Conservation (phyloP, 164 flowering plant species). For the Vitis rotundifolia region DNA sequence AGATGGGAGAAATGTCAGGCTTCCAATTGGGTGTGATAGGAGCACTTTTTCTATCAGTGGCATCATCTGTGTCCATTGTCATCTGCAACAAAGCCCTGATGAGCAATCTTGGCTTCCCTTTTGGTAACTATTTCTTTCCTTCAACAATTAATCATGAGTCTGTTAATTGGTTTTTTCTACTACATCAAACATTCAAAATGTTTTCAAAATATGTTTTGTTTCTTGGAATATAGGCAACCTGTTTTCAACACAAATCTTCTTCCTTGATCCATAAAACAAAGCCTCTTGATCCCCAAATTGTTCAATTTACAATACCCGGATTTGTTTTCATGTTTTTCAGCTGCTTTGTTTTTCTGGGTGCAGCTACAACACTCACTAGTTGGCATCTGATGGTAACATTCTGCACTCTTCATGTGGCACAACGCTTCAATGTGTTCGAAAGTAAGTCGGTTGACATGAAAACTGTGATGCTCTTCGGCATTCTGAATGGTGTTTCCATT, state of each 20-base stretch:
- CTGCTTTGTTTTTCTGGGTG: not conserved
- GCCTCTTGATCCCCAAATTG: not conserved
- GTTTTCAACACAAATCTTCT: not conserved
- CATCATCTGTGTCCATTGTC: conserved; percentile 92
- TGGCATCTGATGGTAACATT: conserved; percentile 99
- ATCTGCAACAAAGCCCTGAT: conserved; percentile 89
- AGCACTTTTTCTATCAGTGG: conserved; percentile 83
- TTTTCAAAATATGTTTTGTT: too few relatives aligned
- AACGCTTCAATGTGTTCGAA: conserved; percentile 78
- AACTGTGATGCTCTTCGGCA: conserved; percentile 85
- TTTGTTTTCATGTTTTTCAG: not conserved
- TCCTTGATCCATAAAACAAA: not conserved
- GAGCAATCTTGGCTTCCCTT: conserved; percentile 89
- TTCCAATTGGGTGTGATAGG: conserved; percentile 81
- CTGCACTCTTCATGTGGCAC: conserved; percentile 87
- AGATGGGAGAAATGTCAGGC: conserved; percentile 73
- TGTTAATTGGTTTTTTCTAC: not conserved
- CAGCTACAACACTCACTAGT: conserved; percentile 97
- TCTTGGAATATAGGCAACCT: too few relatives aligned
- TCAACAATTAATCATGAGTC: not conserved
- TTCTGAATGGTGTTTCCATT: conserved; percentile 88
- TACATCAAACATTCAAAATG: too few relatives aligned
- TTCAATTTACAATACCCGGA: too few relatives aligned
- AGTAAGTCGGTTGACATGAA: conserved; percentile 72
- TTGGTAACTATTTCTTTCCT: conserved; percentile 44